Evolutionary conservation across 2,329 filamentous ascomycete species (phyloP), one percentile per base, ranked within the genome.

Genomic region (Oidium heveae): DNA sequence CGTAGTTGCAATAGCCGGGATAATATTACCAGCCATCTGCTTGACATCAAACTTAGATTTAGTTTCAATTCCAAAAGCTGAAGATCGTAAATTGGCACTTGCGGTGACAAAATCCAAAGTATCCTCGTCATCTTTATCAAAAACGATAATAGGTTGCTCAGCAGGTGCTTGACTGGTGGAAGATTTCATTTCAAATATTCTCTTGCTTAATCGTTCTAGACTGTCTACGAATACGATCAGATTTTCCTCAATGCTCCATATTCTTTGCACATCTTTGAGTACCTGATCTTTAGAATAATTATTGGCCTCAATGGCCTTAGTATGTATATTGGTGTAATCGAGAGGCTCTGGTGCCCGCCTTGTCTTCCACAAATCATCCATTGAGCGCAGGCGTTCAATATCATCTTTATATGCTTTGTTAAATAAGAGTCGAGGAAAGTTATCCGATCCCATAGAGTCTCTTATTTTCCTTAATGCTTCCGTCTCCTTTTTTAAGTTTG

Each of bases 11-110:
- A 98, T 98, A 1, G 91, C 91, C 1, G 91, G 91, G 57, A 98
- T 98, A 62, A 98, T 98, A 66, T 98, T 98, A 54, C 91, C 91
- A 4, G 91, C 91, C 89, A 96, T 98, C 68, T 98, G 84, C 70
- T 98, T 98, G 63, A 91, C 88, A 64, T 96, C 88, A 64, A 96
- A 98, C 56, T 93, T 86, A 22, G 87, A 94, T 66, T 86, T 89
- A 4, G 73, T 70, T 54, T 89, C 84, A 56, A 98, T 94, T 55
- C 80, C 83, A 64, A 98, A 98, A n/a, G 94, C 74, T 24, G 77
- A 73, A 0, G 89, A 91, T 47, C 91, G 79, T 24, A 98, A 76
- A 63, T 98, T 98, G 33, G 89, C 86, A 60, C 83, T 86, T 0
- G 91, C 80, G 0, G 87, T 77, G 7, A 98, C 91, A 66, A 98